These are phyloP conservation scores for Talaromyces stipitatus DNA, from an alignment of 495 filamentous ascomycete species.

Conservation along the genomic window DNA sequence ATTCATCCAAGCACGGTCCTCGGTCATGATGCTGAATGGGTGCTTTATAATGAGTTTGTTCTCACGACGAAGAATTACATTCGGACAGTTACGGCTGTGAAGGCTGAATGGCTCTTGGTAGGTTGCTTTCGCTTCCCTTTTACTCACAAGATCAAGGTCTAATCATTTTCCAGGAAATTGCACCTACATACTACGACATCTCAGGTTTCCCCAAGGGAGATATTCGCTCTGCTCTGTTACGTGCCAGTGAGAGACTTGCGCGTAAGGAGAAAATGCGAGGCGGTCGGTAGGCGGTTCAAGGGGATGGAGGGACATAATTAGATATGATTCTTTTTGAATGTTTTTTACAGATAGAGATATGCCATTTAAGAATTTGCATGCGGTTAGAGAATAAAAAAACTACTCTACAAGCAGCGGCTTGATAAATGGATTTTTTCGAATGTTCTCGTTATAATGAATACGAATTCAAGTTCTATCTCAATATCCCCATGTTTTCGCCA, in stretches of 20 bases:
- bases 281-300: constrained; percentile 24
- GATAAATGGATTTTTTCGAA: background rate
- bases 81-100: constrained; percentile 51
- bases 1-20: constrained; percentile 89
- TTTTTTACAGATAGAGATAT: background rate
- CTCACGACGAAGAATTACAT: constrained; percentile 94
- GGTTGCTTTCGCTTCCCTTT: constrained; percentile 24
- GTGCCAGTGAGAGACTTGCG: constrained; percentile 65
- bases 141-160: background rate
- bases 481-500: no score
- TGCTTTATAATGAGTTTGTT: constrained; percentile 98
- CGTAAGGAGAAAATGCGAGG: constrained; percentile 60
- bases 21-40: constrained; percentile 83
- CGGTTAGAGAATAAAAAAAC: background rate
- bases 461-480: no score
- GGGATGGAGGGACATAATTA: background rate
- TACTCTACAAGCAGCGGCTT: background rate
- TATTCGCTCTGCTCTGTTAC: constrained; percentile 66
- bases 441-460: no score
- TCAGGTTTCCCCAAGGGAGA: constrained; percentile 76
- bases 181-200: constrained; percentile 88
- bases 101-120: constrained; percentile 78
- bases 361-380: background rate
- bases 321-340: constrained; percentile 5
- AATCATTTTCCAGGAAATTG: constrained; percentile 62